Evolutionary conservation across 306 rosid genomes (phyloP), one percentile per base, ranked within the genome.

Genomic region (Nissolia schottii): DNA sequence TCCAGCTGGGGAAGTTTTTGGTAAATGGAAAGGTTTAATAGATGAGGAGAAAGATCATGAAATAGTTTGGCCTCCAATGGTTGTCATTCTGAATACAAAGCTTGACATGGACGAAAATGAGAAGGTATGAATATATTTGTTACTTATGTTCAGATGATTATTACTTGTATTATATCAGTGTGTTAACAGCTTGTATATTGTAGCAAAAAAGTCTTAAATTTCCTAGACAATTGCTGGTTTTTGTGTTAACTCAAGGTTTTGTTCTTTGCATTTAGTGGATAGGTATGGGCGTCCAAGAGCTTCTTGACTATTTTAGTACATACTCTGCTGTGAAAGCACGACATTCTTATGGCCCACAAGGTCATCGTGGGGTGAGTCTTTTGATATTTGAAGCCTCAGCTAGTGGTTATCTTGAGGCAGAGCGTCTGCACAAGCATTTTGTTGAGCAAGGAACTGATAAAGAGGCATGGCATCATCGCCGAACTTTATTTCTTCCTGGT

Each of bases 61-160:
- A 14, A 90, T 92, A 23, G 83, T 92, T 58, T 92, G 98, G 98
- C 98, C 98, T 64, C 98, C 98, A 0, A 89, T 87, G 89, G 96
- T 88, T 25, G 7, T 89, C 32, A 75, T 92, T 64, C 87, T 81
- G 86, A 92, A 92, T 73, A 88, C 96, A 0, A 57, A 48, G 78
- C 95, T 92, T 73, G 98, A 92, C 50, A 79, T 66, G 73, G 95
- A 88, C 50, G 96, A 85, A 0, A 83, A 87, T 38, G 92, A 90
- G 1, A 88, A 75, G 92, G 98, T 92, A 82, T 25, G 25, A 7
- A 45, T 70, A 46, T 65, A 24, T 59, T 68, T 62, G 43, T 38
- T 48, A 6, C 73, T 62, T 50, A 41, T 61, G 13, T 27, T n/a
- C 51, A 73, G 34, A 41, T 62, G 16, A 45, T 48, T 16, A 70